A percentile compares a stretch with the other conserved stretches of the same genome.
Evolutionary conservation across 225 moss, liverwort and hornwort species (phyloP).

Genomic region (Sphagnum contortum): DNA sequence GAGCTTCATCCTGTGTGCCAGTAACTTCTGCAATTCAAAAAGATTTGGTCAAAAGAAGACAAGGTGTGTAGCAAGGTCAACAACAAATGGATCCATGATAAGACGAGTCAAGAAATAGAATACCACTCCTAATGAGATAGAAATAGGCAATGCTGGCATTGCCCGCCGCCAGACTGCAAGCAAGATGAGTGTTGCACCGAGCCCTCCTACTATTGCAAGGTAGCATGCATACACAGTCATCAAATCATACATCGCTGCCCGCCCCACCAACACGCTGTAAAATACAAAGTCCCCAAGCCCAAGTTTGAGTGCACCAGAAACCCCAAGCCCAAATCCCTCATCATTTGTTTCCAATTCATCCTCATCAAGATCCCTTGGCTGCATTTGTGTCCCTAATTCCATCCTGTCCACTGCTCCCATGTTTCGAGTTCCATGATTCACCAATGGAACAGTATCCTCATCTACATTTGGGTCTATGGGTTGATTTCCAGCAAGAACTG

Average conservation of each 20-base stretch:
- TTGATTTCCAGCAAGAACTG: no score
- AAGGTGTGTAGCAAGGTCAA: constrained; percentile 68
- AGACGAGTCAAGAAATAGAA: constrained; percentile 89
- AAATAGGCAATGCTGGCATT: constrained; percentile 93
- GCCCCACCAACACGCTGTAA: constrained; percentile 93
- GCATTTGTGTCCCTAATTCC: constrained; percentile 22
- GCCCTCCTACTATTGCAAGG: constrained; percentile 82
- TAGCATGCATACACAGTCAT: constrained; percentile 99
- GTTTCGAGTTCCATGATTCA: constrained; percentile 16
- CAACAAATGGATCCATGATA: constrained; percentile 74
- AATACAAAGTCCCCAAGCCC: constrained; percentile 97
- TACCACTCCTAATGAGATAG: constrained; percentile 78
- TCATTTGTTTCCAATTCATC: constrained; percentile 39
- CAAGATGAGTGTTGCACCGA: constrained; percentile 73
- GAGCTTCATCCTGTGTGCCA: no score
- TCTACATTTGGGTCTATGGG: constrained; percentile 17
- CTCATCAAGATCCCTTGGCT: constrained; percentile 14
- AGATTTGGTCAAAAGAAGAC: constrained; percentile 50
- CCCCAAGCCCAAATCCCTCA: constrained; percentile 25
- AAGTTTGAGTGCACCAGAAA: constrained; percentile 82
- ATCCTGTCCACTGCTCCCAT: constrained; percentile 22
- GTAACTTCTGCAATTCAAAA: neutral
- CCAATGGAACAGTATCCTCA: constrained; percentile 67
- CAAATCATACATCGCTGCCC: constrained; percentile 97
- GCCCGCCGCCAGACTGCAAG: constrained; percentile 86